These are phyloP conservation scores for Leccinum ambiguum DNA, from an alignment of 1,284 basidiomycete genomes.

Conservation along the genomic window DNA sequence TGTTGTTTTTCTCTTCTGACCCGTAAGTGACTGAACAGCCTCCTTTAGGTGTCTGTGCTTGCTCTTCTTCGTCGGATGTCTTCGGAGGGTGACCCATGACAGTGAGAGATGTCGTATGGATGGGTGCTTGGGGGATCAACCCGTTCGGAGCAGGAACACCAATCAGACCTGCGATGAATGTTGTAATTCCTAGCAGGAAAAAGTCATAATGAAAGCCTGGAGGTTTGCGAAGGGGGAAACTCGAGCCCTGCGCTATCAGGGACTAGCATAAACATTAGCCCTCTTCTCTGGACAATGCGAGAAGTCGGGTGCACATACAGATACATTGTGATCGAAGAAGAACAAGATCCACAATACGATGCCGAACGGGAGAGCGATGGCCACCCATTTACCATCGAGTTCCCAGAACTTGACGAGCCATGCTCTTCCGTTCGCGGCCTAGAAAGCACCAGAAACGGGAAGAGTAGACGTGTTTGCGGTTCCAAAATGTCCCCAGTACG, in stretches of 20 bases:
- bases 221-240: conserved; percentile 89
- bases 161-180: conserved; percentile 88
- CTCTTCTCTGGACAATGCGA: not conserved
- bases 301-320: conserved; percentile 42
- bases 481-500: conserved; percentile 85
- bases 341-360: conserved; percentile 71
- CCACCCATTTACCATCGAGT: conserved; percentile 87
- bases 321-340: conserved; percentile 86
- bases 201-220: conserved; percentile 93
- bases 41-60: conserved; percentile 15
- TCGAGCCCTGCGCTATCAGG: conserved; percentile 90
- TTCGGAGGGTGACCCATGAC: conserved; percentile 62
- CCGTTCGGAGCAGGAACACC: conserved; percentile 95
- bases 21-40: not conserved
- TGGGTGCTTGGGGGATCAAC: conserved; percentile 94
- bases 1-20: conserved; percentile 31
- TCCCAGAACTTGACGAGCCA: conserved; percentile 96
- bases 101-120: conserved; percentile 86
- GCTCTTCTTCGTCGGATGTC: conserved; percentile 44
- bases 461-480: conserved; percentile 62
- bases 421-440: conserved; percentile 68
- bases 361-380: conserved; percentile 76
- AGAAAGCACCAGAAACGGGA: conserved; percentile 69
- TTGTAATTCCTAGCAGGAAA: conserved; percentile 89
- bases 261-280: conserved; percentile 45